These are phyloP conservation scores for Hyaloscypha hepaticicola DNA, from an alignment of 495 filamentous ascomycete species.

Conservation along the genomic window DNA sequence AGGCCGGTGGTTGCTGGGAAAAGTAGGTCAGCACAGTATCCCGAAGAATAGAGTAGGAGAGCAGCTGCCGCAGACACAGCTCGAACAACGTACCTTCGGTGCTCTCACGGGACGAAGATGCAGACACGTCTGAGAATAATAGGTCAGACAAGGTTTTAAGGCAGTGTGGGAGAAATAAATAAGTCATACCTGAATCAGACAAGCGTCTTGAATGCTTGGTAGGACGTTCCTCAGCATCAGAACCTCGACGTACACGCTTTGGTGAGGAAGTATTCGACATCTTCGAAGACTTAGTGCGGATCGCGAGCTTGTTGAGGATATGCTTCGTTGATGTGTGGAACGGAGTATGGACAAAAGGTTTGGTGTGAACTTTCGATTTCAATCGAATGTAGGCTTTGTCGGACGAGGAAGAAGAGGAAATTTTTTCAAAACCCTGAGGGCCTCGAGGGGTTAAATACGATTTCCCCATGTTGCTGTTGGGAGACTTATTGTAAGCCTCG, in stretches of 20 bases:
- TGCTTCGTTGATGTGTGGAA: neutral
- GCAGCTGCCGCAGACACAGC: neutral
- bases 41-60: neutral
- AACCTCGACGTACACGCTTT: neutral
- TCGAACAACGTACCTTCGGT: too few relatives aligned
- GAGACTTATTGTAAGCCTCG: neutral
- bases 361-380: neutral
- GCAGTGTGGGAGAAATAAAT: neutral
- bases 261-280: neutral
- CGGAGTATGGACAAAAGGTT: neutral
- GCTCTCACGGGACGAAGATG: neutral
- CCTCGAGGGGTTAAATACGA: neutral
- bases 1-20: conserved; percentile 7
- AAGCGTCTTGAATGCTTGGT: neutral
- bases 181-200: neutral
- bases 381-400: neutral
- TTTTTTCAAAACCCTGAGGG: neutral
- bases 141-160: neutral
- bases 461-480: neutral
- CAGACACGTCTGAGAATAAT: neutral
- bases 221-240: neutral
- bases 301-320: neutral
- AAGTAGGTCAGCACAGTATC: neutral
- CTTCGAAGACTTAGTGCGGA: neutral
- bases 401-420: neutral